Conservation (phyloP, 345 rosid species). For the Nephelium lappaceum region DNA sequence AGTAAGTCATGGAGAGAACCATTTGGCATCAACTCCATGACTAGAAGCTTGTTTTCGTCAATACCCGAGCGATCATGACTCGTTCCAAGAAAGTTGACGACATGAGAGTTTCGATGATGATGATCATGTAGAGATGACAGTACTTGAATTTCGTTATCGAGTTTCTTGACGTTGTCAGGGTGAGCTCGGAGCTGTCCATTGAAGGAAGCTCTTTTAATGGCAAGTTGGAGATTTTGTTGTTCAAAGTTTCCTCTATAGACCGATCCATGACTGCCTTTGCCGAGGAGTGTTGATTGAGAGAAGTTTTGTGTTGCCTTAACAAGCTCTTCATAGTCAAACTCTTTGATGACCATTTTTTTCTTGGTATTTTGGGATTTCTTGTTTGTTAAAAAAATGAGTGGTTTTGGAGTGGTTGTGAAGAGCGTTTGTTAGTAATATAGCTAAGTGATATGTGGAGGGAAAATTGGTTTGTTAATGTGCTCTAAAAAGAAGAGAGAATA, state of each 20-base stretch:
- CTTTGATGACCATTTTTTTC: slow-evolving; percentile 23
- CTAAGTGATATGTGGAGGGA: not conserved
- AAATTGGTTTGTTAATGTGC: not conserved
- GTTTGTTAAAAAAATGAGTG: too few species aligned
- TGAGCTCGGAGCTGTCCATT: slow-evolving; percentile 15
- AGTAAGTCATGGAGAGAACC: slow-evolving; percentile 63
- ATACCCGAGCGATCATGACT: not conserved
- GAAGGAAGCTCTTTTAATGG: slow-evolving; percentile 52
- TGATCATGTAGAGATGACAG: slow-evolving; percentile 46
- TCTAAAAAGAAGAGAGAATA: slow-evolving; percentile 26
- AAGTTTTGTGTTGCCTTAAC: slow-evolving; percentile 55
- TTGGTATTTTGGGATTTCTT: not conserved
- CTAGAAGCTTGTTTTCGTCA: slow-evolving; percentile 44
- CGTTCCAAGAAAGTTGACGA: slow-evolving; percentile 51
- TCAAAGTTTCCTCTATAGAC: slow-evolving; percentile 48
- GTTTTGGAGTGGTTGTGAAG: not conserved
- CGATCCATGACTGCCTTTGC: slow-evolving; percentile 84
- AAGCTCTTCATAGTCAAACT: slow-evolving; percentile 56
- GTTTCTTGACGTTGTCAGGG: slow-evolving; percentile 48
- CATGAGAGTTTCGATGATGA: slow-evolving; percentile 29
- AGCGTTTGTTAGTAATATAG: not conserved
- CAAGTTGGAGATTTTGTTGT: slow-evolving; percentile 24
- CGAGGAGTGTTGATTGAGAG: slow-evolving; percentile 58
- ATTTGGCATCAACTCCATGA: slow-evolving; percentile 78
- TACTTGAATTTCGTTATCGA: slow-evolving; percentile 53